phyloP scores from a whole-genome alignment of 257 asterid species.

The Ballota nigra region DNA sequence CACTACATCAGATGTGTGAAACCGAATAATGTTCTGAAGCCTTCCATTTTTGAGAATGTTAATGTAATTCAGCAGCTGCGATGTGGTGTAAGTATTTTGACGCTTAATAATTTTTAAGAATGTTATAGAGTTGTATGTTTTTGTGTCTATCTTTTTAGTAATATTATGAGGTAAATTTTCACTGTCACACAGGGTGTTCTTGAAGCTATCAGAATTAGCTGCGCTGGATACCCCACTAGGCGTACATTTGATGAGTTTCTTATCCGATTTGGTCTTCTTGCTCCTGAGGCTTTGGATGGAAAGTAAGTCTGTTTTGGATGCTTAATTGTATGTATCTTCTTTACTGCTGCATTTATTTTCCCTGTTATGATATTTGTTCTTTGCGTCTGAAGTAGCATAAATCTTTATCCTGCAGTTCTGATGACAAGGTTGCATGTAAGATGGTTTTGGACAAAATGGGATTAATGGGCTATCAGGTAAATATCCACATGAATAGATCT shows the following conservation, averaged over 20 bases:
- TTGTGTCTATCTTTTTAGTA: background rate
- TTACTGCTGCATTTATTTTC: conserved; percentile 2
- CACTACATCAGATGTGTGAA: conserved; percentile 94
- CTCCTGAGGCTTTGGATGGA: conserved; percentile 65
- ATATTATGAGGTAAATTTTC: conserved; percentile 8
- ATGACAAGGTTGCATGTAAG: conserved; percentile 85
- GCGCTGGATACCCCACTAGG: conserved; percentile 99
- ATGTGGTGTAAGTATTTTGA: conserved; percentile 78
- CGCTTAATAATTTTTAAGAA: conserved; percentile 19
- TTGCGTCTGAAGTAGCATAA: conserved; percentile 8
- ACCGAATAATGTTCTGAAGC: conserved; percentile 83
- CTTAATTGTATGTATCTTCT: conserved; percentile 5
- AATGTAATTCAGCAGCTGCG: conserved; percentile 91
- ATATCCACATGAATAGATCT: conserved; percentile 39
- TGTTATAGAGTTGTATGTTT: background rate
- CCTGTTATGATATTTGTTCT: conserved; percentile 7
- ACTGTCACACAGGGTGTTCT: conserved; percentile 72
- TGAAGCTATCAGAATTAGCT: conserved; percentile 97
- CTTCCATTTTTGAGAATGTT: conserved; percentile 80
- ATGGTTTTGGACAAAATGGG: conserved; percentile 91
- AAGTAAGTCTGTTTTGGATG: conserved; percentile 50
- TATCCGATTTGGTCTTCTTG: conserved; percentile 98
- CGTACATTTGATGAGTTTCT: conserved; percentile 96
- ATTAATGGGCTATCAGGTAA: conserved; percentile 89
- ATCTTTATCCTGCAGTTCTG: conserved; percentile 51